These are phyloP conservation scores for Saturnispora zaruensis DNA, from an alignment of 805 yeast genomes.

Conservation along the genomic window DNA sequence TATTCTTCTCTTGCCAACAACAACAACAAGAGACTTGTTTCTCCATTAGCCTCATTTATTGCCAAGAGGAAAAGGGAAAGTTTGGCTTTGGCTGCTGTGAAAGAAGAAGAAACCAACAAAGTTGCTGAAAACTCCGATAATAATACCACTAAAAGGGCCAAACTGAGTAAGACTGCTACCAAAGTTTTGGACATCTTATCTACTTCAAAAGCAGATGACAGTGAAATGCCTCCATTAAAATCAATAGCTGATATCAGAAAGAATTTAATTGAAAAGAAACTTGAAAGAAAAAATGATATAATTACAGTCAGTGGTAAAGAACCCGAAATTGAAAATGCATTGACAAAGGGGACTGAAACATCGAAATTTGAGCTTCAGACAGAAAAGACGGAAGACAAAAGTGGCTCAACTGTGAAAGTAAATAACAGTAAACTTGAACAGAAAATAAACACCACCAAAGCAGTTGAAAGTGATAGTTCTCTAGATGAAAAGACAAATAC, in stretches of 20 bases:
- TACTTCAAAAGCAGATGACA: neutral
- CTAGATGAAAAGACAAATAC: no score
- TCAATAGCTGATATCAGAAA: neutral
- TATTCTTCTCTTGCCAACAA: constrained; percentile 25
- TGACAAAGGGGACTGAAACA: neutral
- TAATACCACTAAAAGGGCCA: constrained; percentile 9
- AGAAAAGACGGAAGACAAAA: neutral
- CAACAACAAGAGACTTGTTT: constrained; percentile 19
- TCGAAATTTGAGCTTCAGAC: neutral
- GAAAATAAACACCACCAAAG: no score
- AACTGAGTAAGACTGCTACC: constrained; percentile 16
- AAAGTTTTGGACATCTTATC: constrained; percentile 12
- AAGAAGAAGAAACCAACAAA: constrained; percentile 4
- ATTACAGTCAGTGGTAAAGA: neutral
- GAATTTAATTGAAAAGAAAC: neutral
- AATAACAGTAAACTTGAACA: neutral
- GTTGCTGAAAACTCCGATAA: constrained; percentile 3
- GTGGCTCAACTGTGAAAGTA: neutral
- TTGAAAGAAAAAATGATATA: neutral
- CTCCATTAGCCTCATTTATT: constrained; percentile 23
- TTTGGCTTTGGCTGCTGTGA: neutral
- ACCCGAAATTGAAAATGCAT: neutral
- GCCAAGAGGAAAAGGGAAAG: constrained; percentile 14
- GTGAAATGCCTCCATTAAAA: neutral
- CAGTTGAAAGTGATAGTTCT: no score